phyloP scores from a whole-genome alignment of 805 yeast genomes.

The Vanderwaltozyma tropicalis region DNA sequence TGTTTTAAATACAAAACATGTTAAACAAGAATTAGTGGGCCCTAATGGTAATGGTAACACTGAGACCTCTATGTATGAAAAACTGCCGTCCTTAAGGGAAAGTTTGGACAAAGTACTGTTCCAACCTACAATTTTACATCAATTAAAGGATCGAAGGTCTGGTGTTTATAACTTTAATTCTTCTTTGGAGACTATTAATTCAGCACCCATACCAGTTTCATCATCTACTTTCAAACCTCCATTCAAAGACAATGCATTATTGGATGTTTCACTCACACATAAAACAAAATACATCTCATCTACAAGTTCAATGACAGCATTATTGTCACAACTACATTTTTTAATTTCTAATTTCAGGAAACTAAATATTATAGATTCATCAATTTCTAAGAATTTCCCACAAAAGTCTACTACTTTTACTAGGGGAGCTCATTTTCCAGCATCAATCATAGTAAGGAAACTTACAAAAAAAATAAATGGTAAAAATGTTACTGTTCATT shows the following conservation, averaged over 20 bases:
- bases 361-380: slow-evolving; percentile 32
- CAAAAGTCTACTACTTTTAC: slow-evolving; percentile 31
- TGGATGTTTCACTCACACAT: slow-evolving; percentile 34
- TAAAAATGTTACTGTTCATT: slow-evolving; percentile 36
- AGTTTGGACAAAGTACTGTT: slow-evolving; percentile 62
- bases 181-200: slow-evolving; percentile 45
- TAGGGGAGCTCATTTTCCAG: slow-evolving; percentile 40
- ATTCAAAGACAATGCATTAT: slow-evolving; percentile 46
- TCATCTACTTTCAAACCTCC: slow-evolving; percentile 1
- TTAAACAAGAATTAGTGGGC: slow-evolving; percentile 8
- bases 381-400: slow-evolving; percentile 37
- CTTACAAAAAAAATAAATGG: neutral
- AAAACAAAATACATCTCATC: slow-evolving; percentile 50
- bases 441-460: slow-evolving; percentile 46
- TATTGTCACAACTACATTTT: slow-evolving; percentile 64
- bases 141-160: slow-evolving; percentile 67
- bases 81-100: slow-evolving; percentile 49
- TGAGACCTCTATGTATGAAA: neutral
- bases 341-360: slow-evolving; percentile 53
- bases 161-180: slow-evolving; percentile 61
- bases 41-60: neutral
- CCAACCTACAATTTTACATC: slow-evolving; percentile 67
- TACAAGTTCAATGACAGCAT: slow-evolving; percentile 78
- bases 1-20: slow-evolving; percentile 3
- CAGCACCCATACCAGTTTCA: slow-evolving; percentile 34